Evolutionary conservation across 495 filamentous ascomycete genomes (phyloP).

Genomic region (Entonaema liquescens): DNA sequence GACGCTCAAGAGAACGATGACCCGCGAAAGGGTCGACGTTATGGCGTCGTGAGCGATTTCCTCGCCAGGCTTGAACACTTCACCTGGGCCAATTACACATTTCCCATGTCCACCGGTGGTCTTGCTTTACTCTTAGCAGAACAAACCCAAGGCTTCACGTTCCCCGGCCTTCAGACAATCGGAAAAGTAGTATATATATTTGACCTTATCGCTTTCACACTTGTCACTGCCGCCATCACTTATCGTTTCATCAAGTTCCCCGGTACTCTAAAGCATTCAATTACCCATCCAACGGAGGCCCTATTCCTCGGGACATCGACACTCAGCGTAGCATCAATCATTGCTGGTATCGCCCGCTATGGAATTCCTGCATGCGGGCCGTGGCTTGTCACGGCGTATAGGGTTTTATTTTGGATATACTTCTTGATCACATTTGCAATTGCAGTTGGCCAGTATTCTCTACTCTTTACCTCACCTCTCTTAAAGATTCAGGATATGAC

Average conservation of each 20-base stretch:
- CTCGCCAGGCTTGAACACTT: slow-evolving; percentile 66
- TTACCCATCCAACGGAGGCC: slow-evolving; percentile 69
- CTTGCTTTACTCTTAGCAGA: slow-evolving; percentile 67
- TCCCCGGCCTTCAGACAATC: slow-evolving; percentile 62
- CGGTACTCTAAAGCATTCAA: slow-evolving; percentile 60
- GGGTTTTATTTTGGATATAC: slow-evolving; percentile 64
- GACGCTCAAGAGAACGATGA: slow-evolving; percentile 18
- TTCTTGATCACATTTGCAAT: slow-evolving; percentile 52
- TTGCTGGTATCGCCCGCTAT: slow-evolving; percentile 66
- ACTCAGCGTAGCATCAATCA: slow-evolving; percentile 69
- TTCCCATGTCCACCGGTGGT: slow-evolving; percentile 71
- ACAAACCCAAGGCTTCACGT: slow-evolving; percentile 65
- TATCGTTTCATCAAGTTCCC: slow-evolving; percentile 65
- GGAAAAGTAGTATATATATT: slow-evolving; percentile 69
- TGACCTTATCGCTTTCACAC: slow-evolving; percentile 66
- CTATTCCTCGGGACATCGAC: slow-evolving; percentile 76
- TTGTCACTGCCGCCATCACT: slow-evolving; percentile 61
- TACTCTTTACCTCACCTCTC: slow-evolving; percentile 58
- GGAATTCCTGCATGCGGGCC: slow-evolving; percentile 56
- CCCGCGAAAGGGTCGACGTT: slow-evolving; percentile 14
- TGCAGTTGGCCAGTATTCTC: slow-evolving; percentile 59
- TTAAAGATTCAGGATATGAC: slow-evolving; percentile 54
- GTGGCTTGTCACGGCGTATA: slow-evolving; percentile 54
- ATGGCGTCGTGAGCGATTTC: slow-evolving; percentile 39
- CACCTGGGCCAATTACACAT: slow-evolving; percentile 78